Evolutionary conservation across 441 rosid genomes (phyloP), one percentile per base, ranked within the genome.

Genomic region (Erodium moschatum): DNA sequence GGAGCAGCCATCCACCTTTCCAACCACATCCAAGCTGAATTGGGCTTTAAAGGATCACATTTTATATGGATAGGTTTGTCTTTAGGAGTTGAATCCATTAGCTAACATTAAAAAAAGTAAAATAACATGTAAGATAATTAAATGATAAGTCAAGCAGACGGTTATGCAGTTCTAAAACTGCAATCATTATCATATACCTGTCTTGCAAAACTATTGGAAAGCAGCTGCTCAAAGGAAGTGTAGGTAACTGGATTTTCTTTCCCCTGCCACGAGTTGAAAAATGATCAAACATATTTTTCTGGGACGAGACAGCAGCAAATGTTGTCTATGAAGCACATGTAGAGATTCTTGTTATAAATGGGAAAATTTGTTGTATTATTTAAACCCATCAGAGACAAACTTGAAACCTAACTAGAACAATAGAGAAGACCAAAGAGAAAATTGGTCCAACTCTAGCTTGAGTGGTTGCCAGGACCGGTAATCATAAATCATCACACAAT

Each of bases 11-110:
- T 87, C 98, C 98, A 91, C 72, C 98, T 83, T 85, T 91, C 97
- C 83, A 94, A 77, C 97, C 97, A 94, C 75, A 74, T 82, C 98
- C 98, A 94, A 71, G 90, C 83, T 75, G 92, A 84, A 75, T 85
- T 85, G 38, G 87, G 88, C 69, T 88, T 86, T 27, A 84, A 81
- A 71, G 90, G 78, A 82, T 94, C 97, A 72, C 97, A 89, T 77
- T 91, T 94, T 74, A 94, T 81, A 73, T 61, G 73, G 70, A 89
- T 83, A 69, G 87, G 87, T 81, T 85, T 21, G 73, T 75, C 86
- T 86, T 88, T 13, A 54, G 90, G 90, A 40, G 87, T 81, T 71
- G 97, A 88, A 60, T 87, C 85, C 90, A 91, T 80, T 70, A 94
- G 83, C 98, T 94, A 76, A 68, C 81, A 78, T 50, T 20, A 35